A percentile compares a stretch with the other conserved stretches of the same genome.
Conservation (phyloP, 73 alveolate species). For the Durusdinium trenchii region DNA sequence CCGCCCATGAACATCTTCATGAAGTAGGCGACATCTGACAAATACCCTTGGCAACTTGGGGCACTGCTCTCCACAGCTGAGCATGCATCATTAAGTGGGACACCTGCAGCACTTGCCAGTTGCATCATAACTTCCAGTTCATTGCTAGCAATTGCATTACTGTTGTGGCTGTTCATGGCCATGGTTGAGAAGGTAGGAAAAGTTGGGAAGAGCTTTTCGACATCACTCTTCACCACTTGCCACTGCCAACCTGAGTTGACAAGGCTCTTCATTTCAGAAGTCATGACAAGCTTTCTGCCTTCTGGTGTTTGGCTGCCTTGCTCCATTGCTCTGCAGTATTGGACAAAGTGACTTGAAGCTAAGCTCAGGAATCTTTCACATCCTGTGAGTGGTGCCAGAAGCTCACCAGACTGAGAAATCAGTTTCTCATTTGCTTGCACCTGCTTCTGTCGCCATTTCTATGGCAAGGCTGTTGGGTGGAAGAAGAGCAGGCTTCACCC, state of each 20-base stretch:
- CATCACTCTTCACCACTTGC: not conserved
- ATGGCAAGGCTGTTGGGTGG: not conserved
- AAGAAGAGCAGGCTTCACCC: not conserved
- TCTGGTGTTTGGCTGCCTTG: not conserved
- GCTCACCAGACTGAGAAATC: not conserved
- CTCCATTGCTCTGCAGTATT: not conserved
- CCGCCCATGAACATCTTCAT: constrained; percentile 18
- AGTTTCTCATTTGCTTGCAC: not conserved
- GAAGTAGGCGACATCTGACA: not conserved
- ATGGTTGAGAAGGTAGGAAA: not conserved
- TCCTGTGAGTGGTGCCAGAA: not conserved
- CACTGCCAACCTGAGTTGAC: not conserved
- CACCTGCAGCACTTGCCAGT: not conserved
- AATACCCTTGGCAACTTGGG: not conserved
- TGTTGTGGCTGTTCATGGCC: constrained; percentile 38
- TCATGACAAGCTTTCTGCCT: not conserved
- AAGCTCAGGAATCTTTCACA: not conserved
- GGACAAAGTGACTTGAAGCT: not conserved
- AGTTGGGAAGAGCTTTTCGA: not conserved
- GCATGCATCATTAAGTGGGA: not conserved
- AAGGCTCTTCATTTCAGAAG: not conserved
- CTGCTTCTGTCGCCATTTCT: not conserved
- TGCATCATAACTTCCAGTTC: constrained; percentile 8
- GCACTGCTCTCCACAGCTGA: not conserved
- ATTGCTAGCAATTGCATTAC: not conserved